Conservation (phyloP, 345 rosid species). For the Eucalyptus marginata region DNA sequence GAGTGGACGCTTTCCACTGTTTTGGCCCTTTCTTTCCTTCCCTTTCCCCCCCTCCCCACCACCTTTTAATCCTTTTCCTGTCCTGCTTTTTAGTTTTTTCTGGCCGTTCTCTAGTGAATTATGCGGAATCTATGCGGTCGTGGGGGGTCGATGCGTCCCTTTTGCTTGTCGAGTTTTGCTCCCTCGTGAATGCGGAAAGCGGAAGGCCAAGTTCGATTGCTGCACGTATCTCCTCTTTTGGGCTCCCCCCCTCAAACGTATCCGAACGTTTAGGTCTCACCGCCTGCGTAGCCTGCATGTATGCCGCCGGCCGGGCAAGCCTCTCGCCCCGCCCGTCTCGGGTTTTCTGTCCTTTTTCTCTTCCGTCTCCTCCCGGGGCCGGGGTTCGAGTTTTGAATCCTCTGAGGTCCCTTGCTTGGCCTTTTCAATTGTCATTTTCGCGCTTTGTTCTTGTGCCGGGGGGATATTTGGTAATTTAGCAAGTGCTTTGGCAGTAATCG, state of each 20-base stretch:
- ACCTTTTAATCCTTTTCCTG: neutral
- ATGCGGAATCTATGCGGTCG: neutral
- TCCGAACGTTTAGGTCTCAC: neutral
- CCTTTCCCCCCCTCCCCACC: accelerated
- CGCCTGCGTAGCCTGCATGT: neutral
- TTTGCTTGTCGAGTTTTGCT: neutral
- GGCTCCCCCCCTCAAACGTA: neutral
- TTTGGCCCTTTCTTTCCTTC: neutral
- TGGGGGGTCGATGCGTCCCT: neutral
- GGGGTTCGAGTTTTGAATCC: neutral
- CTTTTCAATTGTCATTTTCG: neutral
- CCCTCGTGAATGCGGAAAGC: neutral
- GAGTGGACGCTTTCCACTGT: neutral
- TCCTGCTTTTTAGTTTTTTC: neutral
- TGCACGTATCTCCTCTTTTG: neutral
- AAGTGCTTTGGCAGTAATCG: neutral
- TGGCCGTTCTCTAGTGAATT: neutral
- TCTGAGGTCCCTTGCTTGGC: neutral
- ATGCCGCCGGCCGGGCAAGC: neutral
- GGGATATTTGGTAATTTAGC: neutral
- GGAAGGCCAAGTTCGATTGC: neutral
- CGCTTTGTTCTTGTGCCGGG: neutral
- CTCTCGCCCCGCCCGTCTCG: neutral
- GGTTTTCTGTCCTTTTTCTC: neutral
- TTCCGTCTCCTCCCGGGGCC: neutral